Percentiles rank a stretch among this genome's conserved stretches.
Conservation (phyloP, 129 eudicot species). For the Arctium lappa region DNA sequence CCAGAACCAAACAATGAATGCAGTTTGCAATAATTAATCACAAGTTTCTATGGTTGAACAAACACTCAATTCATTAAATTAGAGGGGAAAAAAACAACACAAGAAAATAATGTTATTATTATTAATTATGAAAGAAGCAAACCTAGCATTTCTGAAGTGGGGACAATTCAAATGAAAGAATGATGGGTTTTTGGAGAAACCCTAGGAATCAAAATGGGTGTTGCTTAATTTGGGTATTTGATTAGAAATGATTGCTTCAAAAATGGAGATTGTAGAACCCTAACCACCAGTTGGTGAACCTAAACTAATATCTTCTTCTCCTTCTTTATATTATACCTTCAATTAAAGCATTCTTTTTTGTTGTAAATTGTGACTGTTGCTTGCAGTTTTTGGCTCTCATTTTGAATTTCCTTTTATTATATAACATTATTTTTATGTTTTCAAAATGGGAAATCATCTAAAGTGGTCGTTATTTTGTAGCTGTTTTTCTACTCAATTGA, state of each 20-base stretch:
- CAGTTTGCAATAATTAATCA: constrained; percentile 20
- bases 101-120: not conserved
- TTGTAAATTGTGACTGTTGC: constrained; percentile 30
- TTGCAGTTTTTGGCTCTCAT: constrained; percentile 25
- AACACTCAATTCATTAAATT: constrained; percentile 10
- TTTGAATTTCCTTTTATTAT: not conserved
- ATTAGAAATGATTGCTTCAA: constrained; percentile 46
- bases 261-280: constrained; percentile 54
- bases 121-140: constrained; percentile 30
- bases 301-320: constrained; percentile 34
- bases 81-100: not conserved
- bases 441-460: too few relatives aligned
- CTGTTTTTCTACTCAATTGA: not conserved
- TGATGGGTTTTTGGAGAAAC: constrained; percentile 20
- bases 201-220: constrained; percentile 20
- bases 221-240: constrained; percentile 29
- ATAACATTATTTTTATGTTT: not conserved
- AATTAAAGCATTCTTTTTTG: constrained; percentile 32
- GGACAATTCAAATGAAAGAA: constrained; percentile 16
- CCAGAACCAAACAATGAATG: constrained; percentile 34
- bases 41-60: constrained; percentile 11
- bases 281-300: constrained; percentile 97
- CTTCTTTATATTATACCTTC: constrained; percentile 33
- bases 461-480: too few relatives aligned
- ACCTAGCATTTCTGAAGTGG: constrained; percentile 48